Evolutionary conservation across 805 yeast species (phyloP), one percentile per base, ranked within the genome.

Genomic region (Lachancea waltii): DNA sequence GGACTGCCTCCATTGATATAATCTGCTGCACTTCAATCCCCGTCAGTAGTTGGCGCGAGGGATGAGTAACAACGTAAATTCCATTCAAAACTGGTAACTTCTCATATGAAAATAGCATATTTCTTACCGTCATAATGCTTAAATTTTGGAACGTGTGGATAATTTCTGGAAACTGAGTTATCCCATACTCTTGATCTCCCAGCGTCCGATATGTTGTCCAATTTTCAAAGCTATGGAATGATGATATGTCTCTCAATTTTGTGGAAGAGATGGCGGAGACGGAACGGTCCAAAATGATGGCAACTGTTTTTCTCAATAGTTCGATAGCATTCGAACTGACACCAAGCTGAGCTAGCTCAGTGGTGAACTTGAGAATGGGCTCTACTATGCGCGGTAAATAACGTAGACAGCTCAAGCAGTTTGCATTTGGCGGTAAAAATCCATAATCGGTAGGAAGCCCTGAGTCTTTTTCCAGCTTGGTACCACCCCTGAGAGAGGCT

Each of bases 361-460:
- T 65, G 29, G 69, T 58, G 19, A 66, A 59, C 19, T 61, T 55
- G 21, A 65, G 56, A 7, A 80, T 56, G 2, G 67, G 63, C 3
- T 63, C 64, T 18, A 72, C 64, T 11, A 79, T 60, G 19, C 60
- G 58, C 1, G 77, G 69, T 26, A 75, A 54, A 48, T 73, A 77
- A 45, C 72, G 67, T 24, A 77, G 55, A 2, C 81, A 67, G 32
- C 84, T 69, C 17, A 83, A 61, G 7, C 81, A 72, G 50, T 81
- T 83, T 1, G 86, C 67, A 38, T 67, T 65, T 1, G 81, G 79
- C 3, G 90, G 89, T 16, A 80, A 53, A 49, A 77, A 79, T 1
- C 80, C 79, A 53, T 65, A 74, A 24, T 60, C 58, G 5, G 46
- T 32, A 1, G 65, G 54, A 1, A 50, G 30, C 5, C 65, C 67